A percentile compares a stretch with the other conserved stretches of the same genome.
Evolutionary conservation across 306 rosid species (phyloP).

Genomic region (Castanea sativa): DNA sequence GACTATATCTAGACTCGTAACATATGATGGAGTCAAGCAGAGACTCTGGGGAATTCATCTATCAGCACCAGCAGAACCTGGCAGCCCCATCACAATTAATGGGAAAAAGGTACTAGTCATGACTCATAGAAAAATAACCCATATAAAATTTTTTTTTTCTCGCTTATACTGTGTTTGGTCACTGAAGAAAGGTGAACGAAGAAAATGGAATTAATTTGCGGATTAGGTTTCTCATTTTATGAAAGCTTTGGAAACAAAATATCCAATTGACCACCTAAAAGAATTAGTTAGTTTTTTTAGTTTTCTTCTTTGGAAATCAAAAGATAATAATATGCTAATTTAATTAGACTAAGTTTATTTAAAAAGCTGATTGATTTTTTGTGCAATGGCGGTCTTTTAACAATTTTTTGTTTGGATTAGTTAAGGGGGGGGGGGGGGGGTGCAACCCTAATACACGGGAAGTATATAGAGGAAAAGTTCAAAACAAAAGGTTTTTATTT

Average conservation of each 20-base stretch:
- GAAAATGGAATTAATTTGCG: not conserved
- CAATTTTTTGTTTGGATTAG: not conserved
- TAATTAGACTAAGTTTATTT: not conserved
- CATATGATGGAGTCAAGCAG: slow-evolving; percentile 91
- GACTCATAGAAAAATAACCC: not conserved
- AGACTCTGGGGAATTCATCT: slow-evolving; percentile 84
- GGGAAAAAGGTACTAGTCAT: slow-evolving; percentile 56
- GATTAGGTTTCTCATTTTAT: not conserved
- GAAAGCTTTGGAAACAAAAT: not conserved
- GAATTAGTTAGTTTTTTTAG: not conserved
- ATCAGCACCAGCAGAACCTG: slow-evolving; percentile 75
- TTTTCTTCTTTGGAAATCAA: not conserved
- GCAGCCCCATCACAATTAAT: slow-evolving; percentile 60
- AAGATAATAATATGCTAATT: not conserved
- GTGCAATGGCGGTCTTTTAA: not conserved
- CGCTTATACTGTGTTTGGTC: not conserved
- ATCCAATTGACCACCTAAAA: not conserved
- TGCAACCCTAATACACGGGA: too few relatives aligned
- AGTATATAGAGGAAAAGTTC: too few relatives aligned
- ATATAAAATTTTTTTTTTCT: too few relatives aligned
- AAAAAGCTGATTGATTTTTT: not conserved
- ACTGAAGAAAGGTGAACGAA: not conserved
- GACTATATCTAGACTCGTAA: slow-evolving; percentile 86
- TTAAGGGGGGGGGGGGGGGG: too few relatives aligned
- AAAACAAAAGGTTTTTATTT: too few relatives aligned